Base-by-base conservation (phyloP, 2,329 filamentous ascomycete species). In the Exophiala oligosperma region DNA sequence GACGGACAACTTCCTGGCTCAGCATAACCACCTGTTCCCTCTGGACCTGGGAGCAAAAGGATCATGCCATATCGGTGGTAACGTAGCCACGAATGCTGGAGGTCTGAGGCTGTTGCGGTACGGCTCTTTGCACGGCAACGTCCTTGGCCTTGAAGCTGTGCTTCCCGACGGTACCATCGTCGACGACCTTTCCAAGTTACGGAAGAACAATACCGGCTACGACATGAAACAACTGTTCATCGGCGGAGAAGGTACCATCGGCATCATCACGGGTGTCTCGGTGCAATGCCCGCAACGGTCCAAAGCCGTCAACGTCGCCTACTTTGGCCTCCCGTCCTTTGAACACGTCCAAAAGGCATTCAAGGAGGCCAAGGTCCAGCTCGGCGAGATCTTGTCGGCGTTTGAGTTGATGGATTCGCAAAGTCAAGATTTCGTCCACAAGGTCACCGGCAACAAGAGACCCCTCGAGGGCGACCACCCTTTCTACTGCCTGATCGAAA, bases 151-250 rank as follows among this genome's bases (percentile, higher is more conserved):
- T 52, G 93, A 99, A 77, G 94, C 89, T 21, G 95, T 99, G 7
- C 80, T 99, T 41, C 91, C 94, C 0, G 91, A 99, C 71, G 94
- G 94, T 54, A 97, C 92, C 5, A 84, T 99, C 66, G 82, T 99
- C 47, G 87, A 97, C 68, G 92, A 97, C 68, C 85, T 99, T 32
- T 89, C 85, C 66, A 92, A 84, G 59, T 80, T 99, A 57, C 86
- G 94, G 66, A 99, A 99, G 81, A 97, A 99, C 81, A 99, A 99
- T 78, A 99, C 94, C 1, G 94, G 94, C 28, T 99, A 97, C 75
- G 95, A 99, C 72, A 76, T 97, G 57, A 97, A 97, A 79, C 93
- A 97, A 75, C 83, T 97, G 37, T 97, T 99, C 73, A 96, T 99
- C 68, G 94, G 94, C 47, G 90, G 87, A 32, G 94, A 99, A 75